phyloP scores from a whole-genome alignment of 768 basidiomycete genomes.

The Stropharia rugosoannulata region DNA sequence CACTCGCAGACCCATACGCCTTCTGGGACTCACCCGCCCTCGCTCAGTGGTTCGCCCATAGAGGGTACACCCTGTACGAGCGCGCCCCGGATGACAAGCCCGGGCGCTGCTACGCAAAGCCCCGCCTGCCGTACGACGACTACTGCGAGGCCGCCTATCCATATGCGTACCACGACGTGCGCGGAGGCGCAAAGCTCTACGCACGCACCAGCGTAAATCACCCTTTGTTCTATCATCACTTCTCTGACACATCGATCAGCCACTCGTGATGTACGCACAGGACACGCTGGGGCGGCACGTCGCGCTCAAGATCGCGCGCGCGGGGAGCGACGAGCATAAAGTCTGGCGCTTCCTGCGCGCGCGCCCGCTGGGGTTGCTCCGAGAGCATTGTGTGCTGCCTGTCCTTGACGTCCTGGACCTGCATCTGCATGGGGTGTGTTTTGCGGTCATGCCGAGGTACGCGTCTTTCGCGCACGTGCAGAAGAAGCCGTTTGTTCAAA shows the following conservation, averaged over 20 bases:
- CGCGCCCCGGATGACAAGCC: background rate
- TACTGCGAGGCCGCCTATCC: constrained; percentile 6
- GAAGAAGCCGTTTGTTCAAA: no score
- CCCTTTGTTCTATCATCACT: no score
- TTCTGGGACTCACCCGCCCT: constrained; percentile 5
- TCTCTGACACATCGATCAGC: background rate
- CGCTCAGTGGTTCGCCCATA: constrained; percentile 6
- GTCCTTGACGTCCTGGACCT: constrained; percentile 23
- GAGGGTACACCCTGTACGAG: constrained; percentile 11
- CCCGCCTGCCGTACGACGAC: background rate
- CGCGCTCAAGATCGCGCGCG: constrained; percentile 24
- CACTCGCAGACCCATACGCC: background rate
- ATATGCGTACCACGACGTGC: background rate
- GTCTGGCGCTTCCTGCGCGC: constrained; percentile 18
- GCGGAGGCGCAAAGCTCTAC: no score
- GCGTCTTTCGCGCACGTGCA: no score
- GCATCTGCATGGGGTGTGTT: constrained; percentile 17
- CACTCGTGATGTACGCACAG: constrained; percentile 16
- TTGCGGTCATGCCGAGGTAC: constrained; percentile 29
- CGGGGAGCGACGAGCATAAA: constrained; percentile 20
- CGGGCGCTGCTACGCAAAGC: background rate
- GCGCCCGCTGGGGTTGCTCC: constrained; percentile 1
- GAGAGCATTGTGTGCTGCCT: constrained; percentile 17
- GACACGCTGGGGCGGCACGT: constrained; percentile 20
- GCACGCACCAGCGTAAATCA: background rate